These are phyloP conservation scores for Porphyrellus cyaneotinctus DNA, from an alignment of 768 basidiomycete species.

Conservation along the genomic window DNA sequence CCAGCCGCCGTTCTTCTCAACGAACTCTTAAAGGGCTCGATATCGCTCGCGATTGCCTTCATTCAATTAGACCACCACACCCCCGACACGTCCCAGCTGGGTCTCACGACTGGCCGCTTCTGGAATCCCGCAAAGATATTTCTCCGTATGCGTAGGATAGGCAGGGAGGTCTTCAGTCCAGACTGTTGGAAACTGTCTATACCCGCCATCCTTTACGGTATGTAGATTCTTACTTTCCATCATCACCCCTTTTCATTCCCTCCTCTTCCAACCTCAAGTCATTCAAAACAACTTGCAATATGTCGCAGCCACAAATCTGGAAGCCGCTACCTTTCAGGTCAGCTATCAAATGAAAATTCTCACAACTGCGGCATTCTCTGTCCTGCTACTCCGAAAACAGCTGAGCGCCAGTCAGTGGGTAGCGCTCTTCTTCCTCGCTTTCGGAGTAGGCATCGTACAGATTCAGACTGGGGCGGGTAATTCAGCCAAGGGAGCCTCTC, in stretches of 20 bases:
- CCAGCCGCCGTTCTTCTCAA: conserved; percentile 91
- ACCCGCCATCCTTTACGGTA: conserved; percentile 90
- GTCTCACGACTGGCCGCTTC: conserved; percentile 31
- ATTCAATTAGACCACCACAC: conserved; percentile 46
- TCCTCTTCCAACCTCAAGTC: conserved; percentile 38
- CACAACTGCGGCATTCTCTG: conserved; percentile 88
- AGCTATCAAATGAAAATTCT: conserved; percentile 98
- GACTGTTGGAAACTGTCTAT: conserved; percentile 99
- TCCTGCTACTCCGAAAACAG: conserved; percentile 73
- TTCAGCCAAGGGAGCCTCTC: conserved; percentile 25
- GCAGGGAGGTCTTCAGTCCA: conserved; percentile 70
- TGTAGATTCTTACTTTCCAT: conserved; percentile 10
- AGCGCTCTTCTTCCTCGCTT: conserved; percentile 76
- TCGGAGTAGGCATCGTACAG: conserved; percentile 88
- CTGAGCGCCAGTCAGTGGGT: conserved; percentile 78
- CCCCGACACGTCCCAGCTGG: conserved; percentile 30
- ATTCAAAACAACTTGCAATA: conserved; percentile 96
- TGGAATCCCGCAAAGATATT: conserved; percentile 35
- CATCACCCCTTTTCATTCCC: conserved; percentile 6
- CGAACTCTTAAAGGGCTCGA: conserved; percentile 87
- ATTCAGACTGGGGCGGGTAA: conserved; percentile 50
- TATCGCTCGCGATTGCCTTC: conserved; percentile 86
- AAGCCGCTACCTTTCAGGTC: conserved; percentile 95
- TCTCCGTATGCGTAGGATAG: conserved; percentile 52
- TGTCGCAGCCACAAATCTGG: conserved; percentile 88